Conservation (phyloP, 1,284 basidiomycete genomes). For the Microbotryum intermedium region DNA sequence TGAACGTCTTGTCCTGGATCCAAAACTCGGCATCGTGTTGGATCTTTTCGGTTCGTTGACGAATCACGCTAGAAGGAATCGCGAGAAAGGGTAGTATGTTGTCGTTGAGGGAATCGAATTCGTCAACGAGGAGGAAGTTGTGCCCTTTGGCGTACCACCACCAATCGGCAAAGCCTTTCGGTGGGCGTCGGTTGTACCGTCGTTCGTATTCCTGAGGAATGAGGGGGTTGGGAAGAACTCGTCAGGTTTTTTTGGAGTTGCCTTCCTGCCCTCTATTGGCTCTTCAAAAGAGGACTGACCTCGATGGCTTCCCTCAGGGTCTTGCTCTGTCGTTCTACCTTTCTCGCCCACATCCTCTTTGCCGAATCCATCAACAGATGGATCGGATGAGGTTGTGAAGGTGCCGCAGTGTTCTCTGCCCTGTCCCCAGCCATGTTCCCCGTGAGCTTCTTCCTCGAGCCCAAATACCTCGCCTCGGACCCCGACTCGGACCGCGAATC, state of each 20-base stretch:
- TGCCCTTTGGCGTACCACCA: constrained; percentile 28
- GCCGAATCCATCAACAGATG: constrained; percentile 9
- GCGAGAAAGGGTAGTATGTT: constrained; percentile 29
- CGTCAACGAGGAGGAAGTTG: constrained; percentile 31
- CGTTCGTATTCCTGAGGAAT: constrained; percentile 18
- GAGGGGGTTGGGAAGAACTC: too few species aligned
- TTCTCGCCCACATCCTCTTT: constrained; percentile 1
- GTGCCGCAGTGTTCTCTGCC: neutral
- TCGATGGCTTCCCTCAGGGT: constrained; percentile 19
- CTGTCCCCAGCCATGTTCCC: too few species aligned
- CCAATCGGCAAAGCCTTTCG: constrained; percentile 24
- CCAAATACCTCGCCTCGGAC: too few species aligned
- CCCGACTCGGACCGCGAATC: too few species aligned
- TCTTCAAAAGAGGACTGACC: too few species aligned
- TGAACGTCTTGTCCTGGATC: constrained; percentile 26
- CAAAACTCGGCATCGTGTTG: constrained; percentile 19
- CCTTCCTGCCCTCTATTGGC: too few species aligned
- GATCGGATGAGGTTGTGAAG: constrained; percentile 20
- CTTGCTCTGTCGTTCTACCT: constrained; percentile 15
- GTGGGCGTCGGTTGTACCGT: constrained; percentile 22
- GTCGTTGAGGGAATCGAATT: constrained; percentile 31
- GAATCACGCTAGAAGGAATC: constrained; percentile 12
- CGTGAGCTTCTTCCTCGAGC: too few species aligned
- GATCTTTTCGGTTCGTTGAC: constrained; percentile 14
- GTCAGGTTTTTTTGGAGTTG: too few species aligned